phyloP scores from a whole-genome alignment of 2,329 filamentous ascomycete genomes.

The Sporothrix sp. region DNA sequence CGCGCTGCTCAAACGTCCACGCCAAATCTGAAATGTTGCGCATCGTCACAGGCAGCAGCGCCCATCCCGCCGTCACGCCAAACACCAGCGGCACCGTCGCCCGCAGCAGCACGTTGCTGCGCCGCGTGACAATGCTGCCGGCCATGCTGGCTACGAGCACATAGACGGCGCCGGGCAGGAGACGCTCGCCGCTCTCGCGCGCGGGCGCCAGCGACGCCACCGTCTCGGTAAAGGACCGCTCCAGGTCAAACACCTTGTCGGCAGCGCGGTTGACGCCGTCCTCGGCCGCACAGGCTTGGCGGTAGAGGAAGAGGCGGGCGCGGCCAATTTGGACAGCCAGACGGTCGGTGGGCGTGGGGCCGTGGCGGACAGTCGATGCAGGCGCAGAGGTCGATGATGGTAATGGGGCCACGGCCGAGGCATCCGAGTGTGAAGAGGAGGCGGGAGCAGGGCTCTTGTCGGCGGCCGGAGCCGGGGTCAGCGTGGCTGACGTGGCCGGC shows the following conservation, averaged over 20 bases:
- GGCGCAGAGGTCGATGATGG: conserved; percentile 14
- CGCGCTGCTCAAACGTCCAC: conserved; percentile 88
- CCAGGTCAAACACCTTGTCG: conserved; percentile 71
- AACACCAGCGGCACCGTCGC: conserved; percentile 67
- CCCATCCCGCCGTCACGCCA: conserved; percentile 73
- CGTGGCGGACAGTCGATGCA: conserved; percentile 26
- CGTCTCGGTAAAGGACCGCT: conserved; percentile 83
- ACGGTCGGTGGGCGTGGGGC: conserved; percentile 78
- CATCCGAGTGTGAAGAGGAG: neutral
- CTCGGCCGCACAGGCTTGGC: conserved; percentile 64
- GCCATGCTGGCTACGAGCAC: conserved; percentile 93
- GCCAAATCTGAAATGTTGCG: conserved; percentile 74
- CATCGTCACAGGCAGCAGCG: conserved; percentile 81
- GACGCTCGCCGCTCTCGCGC: conserved; percentile 73
- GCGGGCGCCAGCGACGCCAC: conserved; percentile 80
- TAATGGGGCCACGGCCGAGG: conserved; percentile 10
- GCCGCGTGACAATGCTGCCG: conserved; percentile 80
- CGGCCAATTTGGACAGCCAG: conserved; percentile 73
- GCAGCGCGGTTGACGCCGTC: conserved; percentile 74
- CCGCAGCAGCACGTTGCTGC: conserved; percentile 76
- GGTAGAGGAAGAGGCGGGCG: conserved; percentile 71
- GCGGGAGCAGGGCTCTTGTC: conserved; percentile 10
- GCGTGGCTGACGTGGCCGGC: conserved; percentile 16
- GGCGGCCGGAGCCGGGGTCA: conserved; percentile 16
- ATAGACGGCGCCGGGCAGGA: conserved; percentile 85